Percentiles rank a stretch among this genome's conserved stretches.
phyloP scores from a whole-genome alignment of 768 basidiomycete species.

The Tephrocybe rancida region DNA sequence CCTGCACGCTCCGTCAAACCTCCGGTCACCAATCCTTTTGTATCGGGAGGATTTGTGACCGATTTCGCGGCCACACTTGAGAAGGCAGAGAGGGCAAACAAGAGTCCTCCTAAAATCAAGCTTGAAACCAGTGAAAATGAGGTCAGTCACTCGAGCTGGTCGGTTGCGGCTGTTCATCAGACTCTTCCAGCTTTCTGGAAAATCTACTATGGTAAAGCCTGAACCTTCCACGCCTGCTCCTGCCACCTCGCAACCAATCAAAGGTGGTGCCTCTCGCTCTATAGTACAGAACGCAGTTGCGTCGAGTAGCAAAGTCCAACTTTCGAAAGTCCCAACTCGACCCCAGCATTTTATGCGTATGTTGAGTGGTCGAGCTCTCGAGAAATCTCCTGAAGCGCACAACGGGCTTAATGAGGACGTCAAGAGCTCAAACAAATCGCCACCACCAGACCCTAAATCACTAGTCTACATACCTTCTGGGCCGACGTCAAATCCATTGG shows the following conservation, averaged over 20 bases:
- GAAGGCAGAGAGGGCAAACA: not conserved
- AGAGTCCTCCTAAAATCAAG: not conserved
- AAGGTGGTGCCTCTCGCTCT: not conserved
- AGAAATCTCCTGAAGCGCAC: constrained; percentile 19
- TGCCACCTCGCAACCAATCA: not conserved
- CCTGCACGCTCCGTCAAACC: constrained; percentile 12
- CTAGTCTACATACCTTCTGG: constrained; percentile 42
- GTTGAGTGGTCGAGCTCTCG: constrained; percentile 21
- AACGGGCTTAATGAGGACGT: not conserved
- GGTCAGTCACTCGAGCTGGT: constrained; percentile 7
- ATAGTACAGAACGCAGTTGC: constrained; percentile 30
- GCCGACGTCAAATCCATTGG: constrained; percentile 53
- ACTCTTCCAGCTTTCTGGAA: not conserved
- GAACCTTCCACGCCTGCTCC: not conserved
- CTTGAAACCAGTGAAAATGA: not conserved
- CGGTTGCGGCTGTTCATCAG: not conserved
- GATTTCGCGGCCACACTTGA: constrained; percentile 36
- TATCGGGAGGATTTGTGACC: constrained; percentile 51
- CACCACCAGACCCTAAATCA: constrained; percentile 38
- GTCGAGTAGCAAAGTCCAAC: constrained; percentile 37
- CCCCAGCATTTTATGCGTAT: constrained; percentile 5
- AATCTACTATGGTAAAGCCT: not conserved
- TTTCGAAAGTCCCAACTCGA: constrained; percentile 14
- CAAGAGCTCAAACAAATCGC: constrained; percentile 11
- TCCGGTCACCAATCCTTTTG: constrained; percentile 42